These are phyloP conservation scores for Mycothermus thermophilus DNA, from an alignment of 495 filamentous ascomycete genomes.

Conservation along the genomic window DNA sequence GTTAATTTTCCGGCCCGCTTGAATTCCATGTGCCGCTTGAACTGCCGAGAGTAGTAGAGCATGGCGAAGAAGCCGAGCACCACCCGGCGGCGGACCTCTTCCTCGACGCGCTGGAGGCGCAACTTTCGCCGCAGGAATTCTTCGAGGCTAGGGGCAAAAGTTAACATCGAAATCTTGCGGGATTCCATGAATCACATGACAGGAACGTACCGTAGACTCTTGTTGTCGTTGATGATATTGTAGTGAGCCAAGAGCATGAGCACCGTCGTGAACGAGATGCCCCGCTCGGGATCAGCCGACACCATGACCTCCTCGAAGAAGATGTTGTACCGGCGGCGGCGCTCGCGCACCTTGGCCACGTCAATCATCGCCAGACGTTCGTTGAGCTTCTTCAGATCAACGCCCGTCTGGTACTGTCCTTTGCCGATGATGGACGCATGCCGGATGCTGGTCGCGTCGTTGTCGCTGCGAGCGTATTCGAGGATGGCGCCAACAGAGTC, in stretches of 20 bases:
- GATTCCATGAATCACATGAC: too few relatives aligned
- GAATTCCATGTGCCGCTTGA: slow-evolving; percentile 54
- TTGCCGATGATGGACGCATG: slow-evolving; percentile 40
- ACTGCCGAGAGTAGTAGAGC: slow-evolving; percentile 71
- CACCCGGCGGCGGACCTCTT: slow-evolving; percentile 75
- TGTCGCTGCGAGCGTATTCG: slow-evolving; percentile 53
- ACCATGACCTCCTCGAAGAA: slow-evolving; percentile 97
- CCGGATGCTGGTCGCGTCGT: slow-evolving; percentile 36
- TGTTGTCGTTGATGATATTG: slow-evolving; percentile 97
- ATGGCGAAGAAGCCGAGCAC: slow-evolving; percentile 96
- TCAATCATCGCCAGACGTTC: slow-evolving; percentile 63
- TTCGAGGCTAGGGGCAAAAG: slow-evolving; percentile 46
- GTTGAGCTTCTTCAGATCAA: slow-evolving; percentile 70
- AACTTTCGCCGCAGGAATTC: slow-evolving; percentile 88
- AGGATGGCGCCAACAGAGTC: slow-evolving; percentile 73
- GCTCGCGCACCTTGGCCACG: slow-evolving; percentile 52
- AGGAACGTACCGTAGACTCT: slow-evolving; percentile 58
- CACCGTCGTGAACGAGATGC: slow-evolving; percentile 86
- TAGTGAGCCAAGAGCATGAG: slow-evolving; percentile 96
- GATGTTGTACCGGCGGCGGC: slow-evolving; percentile 65
- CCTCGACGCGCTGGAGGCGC: slow-evolving; percentile 87
- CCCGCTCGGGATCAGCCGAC: slow-evolving; percentile 71
- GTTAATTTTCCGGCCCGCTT: slow-evolving; percentile 62
- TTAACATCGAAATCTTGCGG: too few relatives aligned
- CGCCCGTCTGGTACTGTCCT: slow-evolving; percentile 38